Conservation (phyloP, 2,329 filamentous ascomycete species). For the Tolypocladium ovalisporum region DNA sequence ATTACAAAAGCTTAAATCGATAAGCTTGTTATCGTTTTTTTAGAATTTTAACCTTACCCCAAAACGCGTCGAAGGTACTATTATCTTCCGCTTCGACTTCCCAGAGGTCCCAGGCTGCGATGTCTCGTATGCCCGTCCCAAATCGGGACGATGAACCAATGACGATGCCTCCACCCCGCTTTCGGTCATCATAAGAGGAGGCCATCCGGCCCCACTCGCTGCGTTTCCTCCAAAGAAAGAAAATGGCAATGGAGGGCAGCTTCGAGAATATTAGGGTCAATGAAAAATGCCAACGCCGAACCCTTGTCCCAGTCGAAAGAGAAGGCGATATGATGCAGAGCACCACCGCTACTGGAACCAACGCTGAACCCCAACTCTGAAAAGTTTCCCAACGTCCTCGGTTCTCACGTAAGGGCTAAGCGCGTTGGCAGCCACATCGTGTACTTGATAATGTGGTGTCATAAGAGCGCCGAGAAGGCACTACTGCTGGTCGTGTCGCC, state of each 20-base stretch:
- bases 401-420: background rate
- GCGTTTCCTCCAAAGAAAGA: background rate
- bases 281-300: background rate
- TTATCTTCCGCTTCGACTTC: background rate
- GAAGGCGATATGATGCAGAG: background rate
- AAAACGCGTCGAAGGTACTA: background rate
- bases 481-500: conserved; percentile 15
- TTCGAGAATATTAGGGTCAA: background rate
- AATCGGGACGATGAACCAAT: background rate
- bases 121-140: background rate
- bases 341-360: background rate
- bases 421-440: background rate
- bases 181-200: background rate
- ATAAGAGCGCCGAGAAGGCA: background rate
- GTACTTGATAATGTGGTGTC: background rate
- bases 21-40: background rate
- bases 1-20: background rate
- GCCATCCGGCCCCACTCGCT: background rate
- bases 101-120: background rate
- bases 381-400: background rate
- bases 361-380: background rate
- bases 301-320: background rate
- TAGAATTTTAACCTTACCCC: background rate
- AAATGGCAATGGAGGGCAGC: background rate
- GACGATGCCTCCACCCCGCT: background rate